Evolutionary conservation across 2,329 filamentous ascomycete species (phyloP), one percentile per base, ranked within the genome.

Genomic region (Penicillium fuscoglaucum): DNA sequence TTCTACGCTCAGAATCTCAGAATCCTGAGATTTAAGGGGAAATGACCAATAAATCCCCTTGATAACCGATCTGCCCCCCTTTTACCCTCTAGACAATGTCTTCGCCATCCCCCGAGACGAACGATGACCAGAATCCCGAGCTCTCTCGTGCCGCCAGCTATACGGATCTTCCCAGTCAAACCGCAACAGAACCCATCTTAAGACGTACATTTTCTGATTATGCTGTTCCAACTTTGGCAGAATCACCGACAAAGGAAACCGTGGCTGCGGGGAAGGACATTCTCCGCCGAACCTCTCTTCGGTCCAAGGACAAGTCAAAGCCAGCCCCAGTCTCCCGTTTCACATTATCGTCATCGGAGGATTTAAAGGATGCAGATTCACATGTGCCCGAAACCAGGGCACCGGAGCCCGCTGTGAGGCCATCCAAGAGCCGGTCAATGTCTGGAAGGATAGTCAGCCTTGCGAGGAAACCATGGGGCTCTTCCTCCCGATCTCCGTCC

Each of bases 121-220:
- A 59, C 45, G 68, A 69, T 61, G 71, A 70, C 44, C 66, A 66
- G 48, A 59, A 60, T 50, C 53, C 66, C 49, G 62, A 69, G 40
- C 63, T 86, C 31, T 79, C 80, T 29, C 79, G 83, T 57, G 80
- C 84, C 48, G 84, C 84, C 33, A 87, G 84, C 66, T 86, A 83
- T 71, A 83, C 81, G 47, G 79, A 82, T 62, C 70, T 86, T n/a
- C 78, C 81, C 4, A 72, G 68, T 29, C 68, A 78, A 33, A n/a
- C 59, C 19, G 61, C 74, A 29, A 66, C 71, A 29, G 74, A 71
- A 40, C 63, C 72, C 35, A 62, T 55, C 40, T 72, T 84, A 60
- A 80, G 82, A 63, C 78, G 80, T 57, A 82, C 78, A 31, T 79
- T 80, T 64, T 80, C 80, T 24, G 80, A 83, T 62, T 72, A 78